A percentile compares a stretch with the other conserved stretches of the same genome.
These are phyloP conservation scores for Leishmania major DNA, from an alignment of 208 protist species.

Conservation along the genomic window DNA sequence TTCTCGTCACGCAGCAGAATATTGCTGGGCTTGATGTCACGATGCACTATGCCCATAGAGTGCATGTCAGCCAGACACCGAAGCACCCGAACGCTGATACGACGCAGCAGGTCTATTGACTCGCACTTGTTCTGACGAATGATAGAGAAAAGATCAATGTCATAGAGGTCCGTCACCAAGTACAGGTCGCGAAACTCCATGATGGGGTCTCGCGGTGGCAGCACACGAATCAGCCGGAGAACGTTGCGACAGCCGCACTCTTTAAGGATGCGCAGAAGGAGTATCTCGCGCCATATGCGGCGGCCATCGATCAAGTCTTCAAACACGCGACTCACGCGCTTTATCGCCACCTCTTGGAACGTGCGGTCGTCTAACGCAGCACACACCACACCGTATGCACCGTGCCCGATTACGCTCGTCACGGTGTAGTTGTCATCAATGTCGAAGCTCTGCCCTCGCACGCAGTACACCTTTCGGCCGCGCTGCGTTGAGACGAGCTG, in stretches of 20 bases:
- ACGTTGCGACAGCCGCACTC: slow-evolving; percentile 94
- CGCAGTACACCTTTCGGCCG: slow-evolving; percentile 88
- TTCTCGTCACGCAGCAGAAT: slow-evolving; percentile 90
- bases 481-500: slow-evolving; percentile 75
- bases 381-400: slow-evolving; percentile 92
- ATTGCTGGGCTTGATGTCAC: slow-evolving; percentile 97
- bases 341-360: slow-evolving; percentile 96
- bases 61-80: slow-evolving; percentile 96
- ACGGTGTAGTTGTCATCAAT: slow-evolving; percentile 90
- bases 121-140: slow-evolving; percentile 63
- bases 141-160: slow-evolving; percentile 94
- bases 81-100: slow-evolving; percentile 96
- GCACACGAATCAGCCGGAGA: slow-evolving; percentile 73
- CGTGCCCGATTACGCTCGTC: slow-evolving; percentile 81
- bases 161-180: slow-evolving; percentile 90
- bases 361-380: slow-evolving; percentile 76
- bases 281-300: slow-evolving; percentile 97
- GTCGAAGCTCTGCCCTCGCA: slow-evolving; percentile 86
- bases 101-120: slow-evolving; percentile 83
- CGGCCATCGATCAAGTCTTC: slow-evolving; percentile 95
- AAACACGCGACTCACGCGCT: slow-evolving; percentile 97
- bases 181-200: slow-evolving; percentile 87
- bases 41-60: slow-evolving; percentile 96
- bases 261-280: slow-evolving; percentile 92
- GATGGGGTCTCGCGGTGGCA: slow-evolving; percentile 71